Evolutionary conservation across 2,329 filamentous ascomycete species (phyloP).

Genomic region (Grosmannia penicillata): DNA sequence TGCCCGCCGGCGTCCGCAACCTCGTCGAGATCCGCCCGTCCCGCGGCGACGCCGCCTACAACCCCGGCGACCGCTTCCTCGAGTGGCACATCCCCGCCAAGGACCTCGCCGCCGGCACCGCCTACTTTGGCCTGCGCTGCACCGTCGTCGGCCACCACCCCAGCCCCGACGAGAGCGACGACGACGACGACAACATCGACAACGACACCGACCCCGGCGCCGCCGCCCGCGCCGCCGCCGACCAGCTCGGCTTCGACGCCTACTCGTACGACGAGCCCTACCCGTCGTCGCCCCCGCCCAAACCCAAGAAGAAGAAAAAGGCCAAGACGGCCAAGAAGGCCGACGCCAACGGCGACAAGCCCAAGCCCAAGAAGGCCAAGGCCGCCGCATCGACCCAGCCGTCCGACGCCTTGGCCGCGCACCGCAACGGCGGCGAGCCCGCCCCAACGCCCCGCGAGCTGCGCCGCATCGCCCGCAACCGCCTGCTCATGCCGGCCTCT

Average conservation of each 20-base stretch:
- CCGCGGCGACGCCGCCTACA: conserved; percentile 72
- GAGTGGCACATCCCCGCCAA: conserved; percentile 76
- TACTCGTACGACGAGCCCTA: conserved; percentile 41
- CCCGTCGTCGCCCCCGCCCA: conserved; percentile 25
- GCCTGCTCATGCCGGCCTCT: conserved; percentile 66
- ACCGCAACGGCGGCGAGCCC: no score
- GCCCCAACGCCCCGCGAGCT: conserved; percentile 1
- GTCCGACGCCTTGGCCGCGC: no score
- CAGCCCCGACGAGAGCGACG: conserved; percentile 24
- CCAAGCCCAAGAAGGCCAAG: not conserved
- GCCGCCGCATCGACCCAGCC: no score
- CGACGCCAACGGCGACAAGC: conserved; percentile 2
- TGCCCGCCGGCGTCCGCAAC: conserved; percentile 67
- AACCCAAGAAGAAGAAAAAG: conserved; percentile 18
- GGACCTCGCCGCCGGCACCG: conserved; percentile 52
- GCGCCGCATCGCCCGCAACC: conserved; percentile 47
- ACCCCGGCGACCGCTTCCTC: conserved; percentile 52
- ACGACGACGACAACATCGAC: conserved; percentile 27
- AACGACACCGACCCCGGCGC: conserved; percentile 32
- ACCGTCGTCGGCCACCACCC: conserved; percentile 67
- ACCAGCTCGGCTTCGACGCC: conserved; percentile 36
- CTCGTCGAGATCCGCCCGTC: conserved; percentile 68
- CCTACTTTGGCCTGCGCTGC: conserved; percentile 62
- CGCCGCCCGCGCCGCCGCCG: conserved; percentile 28
- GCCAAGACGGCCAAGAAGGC: conserved; percentile 14